These are phyloP conservation scores for Chamaecyparis obtusa DNA, from an alignment of 75 land plant genomes.

Conservation along the genomic window DNA sequence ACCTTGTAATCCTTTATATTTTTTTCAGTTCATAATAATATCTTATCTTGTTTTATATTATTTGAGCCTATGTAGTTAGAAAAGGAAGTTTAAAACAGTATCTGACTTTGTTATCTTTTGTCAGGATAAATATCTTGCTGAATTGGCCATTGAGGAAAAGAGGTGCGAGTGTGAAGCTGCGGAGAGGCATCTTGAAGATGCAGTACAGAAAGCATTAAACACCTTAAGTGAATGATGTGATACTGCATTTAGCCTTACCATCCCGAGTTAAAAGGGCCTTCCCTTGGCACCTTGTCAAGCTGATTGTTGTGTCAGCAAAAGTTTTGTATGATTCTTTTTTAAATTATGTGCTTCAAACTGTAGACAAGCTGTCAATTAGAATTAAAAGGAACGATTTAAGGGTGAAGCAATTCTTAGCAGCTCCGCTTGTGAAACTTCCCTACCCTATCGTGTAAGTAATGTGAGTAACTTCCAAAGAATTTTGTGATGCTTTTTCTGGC, in stretches of 20 bases:
- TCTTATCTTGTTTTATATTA: neutral
- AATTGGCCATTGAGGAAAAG: slow-evolving; percentile 95
- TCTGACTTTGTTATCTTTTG: neutral
- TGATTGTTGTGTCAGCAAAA: neutral
- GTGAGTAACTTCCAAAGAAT: neutral
- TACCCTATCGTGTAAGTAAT: neutral
- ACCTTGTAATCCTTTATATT: neutral
- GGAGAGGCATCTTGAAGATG: slow-evolving; percentile 91
- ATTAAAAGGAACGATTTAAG: neutral
- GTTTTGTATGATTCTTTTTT: neutral
- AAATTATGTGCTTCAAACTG: neutral
- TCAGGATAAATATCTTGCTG: slow-evolving; percentile 92
- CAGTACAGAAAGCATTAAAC: slow-evolving; percentile 76
- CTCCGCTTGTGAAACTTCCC: neutral
- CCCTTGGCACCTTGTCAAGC: neutral
- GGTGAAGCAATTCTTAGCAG: neutral
- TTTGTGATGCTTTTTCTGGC: neutral
- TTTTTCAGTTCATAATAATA: neutral
- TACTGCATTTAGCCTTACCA: neutral
- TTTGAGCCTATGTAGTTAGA: neutral
- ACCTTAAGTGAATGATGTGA: slow-evolving; percentile 8
- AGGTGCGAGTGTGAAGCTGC: slow-evolving; percentile 87
- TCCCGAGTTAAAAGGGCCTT: neutral
- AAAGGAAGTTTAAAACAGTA: neutral
- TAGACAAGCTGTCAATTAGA: neutral